phyloP scores from a whole-genome alignment of 805 yeast genomes.

The Candida quercuum region DNA sequence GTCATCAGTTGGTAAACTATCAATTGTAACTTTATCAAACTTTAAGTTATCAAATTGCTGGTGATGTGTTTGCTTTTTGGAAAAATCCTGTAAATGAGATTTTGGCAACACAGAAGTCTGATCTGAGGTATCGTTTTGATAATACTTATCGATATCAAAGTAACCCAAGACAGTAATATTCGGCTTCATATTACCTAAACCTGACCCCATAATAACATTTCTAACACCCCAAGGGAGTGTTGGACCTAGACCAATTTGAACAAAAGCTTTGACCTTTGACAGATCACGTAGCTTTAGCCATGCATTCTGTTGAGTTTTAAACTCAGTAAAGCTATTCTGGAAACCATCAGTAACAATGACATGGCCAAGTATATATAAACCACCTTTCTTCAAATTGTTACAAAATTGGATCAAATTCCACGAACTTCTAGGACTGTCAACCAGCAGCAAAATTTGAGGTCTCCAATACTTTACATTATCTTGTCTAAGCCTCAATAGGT shows the following conservation, averaged over 20 bases:
- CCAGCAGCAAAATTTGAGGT: constrained; percentile 84
- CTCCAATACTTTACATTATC: constrained; percentile 98
- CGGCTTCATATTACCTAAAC: constrained; percentile 98
- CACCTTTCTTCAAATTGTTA: constrained; percentile 93
- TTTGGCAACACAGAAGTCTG: no score
- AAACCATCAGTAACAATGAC: constrained; percentile 67
- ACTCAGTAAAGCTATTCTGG: constrained; percentile 60
- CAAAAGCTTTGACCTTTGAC: constrained; percentile 83
- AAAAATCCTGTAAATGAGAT: no score
- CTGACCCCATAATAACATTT: constrained; percentile 87
- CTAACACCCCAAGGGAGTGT: constrained; percentile 92
- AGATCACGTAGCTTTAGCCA: constrained; percentile 83
- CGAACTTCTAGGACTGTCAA: constrained; percentile 86
- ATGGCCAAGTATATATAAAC: constrained; percentile 88
- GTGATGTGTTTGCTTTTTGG: neutral
- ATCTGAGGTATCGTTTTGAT: constrained; percentile 7
- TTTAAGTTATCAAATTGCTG: constrained; percentile 3
- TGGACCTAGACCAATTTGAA: constrained; percentile 86
- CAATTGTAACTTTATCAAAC: constrained; percentile 19
- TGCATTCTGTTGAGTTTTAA: constrained; percentile 66
- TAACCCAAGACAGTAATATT: constrained; percentile 91
- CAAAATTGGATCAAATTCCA: constrained; percentile 93
- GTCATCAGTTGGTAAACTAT: constrained; percentile 71
- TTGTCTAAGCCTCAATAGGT: constrained; percentile 71
- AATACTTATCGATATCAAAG: constrained; percentile 52